Conservation (phyloP, 768 basidiomycete genomes). For the Trametes meyenii region DNA sequence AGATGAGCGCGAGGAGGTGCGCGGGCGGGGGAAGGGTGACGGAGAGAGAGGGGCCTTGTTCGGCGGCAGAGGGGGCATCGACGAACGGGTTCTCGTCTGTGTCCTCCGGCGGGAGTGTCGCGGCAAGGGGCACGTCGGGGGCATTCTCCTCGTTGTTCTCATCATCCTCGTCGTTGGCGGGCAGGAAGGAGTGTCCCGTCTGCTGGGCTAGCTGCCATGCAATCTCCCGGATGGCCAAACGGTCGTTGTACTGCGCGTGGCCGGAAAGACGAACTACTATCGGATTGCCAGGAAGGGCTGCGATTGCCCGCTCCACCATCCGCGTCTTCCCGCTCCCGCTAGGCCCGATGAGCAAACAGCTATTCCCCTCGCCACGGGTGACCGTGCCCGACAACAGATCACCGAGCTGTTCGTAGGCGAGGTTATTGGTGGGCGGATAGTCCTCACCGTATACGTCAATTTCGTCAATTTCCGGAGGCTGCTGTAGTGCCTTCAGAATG, state of each 20-base stretch:
- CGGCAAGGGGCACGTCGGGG: conserved; percentile 15
- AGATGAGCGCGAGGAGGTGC: conserved; percentile 74
- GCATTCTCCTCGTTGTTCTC: conserved; percentile 34
- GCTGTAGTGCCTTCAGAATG: conserved; percentile 50
- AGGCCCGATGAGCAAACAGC: conserved; percentile 85
- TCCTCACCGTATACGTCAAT: conserved; percentile 38
- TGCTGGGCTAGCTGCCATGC: conserved; percentile 81
- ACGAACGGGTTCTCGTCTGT: conserved; percentile 54
- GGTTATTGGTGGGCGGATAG: conserved; percentile 47
- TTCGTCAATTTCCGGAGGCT: conserved; percentile 30
- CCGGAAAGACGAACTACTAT: conserved; percentile 85
- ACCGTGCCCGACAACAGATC: conserved; percentile 75
- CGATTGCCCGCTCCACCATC: conserved; percentile 64
- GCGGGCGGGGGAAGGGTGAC: conserved; percentile 62
- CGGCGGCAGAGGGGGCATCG: conserved; percentile 33
- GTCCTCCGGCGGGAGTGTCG: conserved; percentile 5
- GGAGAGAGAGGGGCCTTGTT: conserved; percentile 12
- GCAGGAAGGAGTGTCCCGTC: conserved; percentile 63
- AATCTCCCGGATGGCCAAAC: conserved; percentile 90
- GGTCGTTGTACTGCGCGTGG: conserved; percentile 82
- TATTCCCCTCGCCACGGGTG: conserved; percentile 87
- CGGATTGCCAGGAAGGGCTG: conserved; percentile 49
- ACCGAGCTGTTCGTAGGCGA: conserved; percentile 58
- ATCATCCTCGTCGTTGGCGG: conserved; percentile 42
- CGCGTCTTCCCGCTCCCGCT: conserved; percentile 85